phyloP scores from a whole-genome alignment of 1,284 basidiomycete species.

The Cutaneotrichosporon spelunceum region DNA sequence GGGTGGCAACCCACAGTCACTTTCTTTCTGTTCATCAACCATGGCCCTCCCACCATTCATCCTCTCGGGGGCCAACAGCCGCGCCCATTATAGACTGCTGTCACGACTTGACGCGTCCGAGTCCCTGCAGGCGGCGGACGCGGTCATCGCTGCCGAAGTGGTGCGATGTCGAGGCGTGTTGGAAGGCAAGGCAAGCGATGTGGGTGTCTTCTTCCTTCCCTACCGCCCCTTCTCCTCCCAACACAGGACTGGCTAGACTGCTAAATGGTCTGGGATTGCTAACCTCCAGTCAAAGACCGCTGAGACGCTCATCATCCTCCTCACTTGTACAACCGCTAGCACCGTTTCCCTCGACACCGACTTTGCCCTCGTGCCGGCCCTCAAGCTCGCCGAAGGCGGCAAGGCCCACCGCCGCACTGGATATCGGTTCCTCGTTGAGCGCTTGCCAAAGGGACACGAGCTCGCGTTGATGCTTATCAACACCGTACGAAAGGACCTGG shows the following conservation, averaged over 20 bases:
- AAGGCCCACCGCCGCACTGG: constrained; percentile 39
- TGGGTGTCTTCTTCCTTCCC: constrained; percentile 16
- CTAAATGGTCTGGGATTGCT: no score
- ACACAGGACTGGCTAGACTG: no score
- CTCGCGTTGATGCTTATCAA: constrained; percentile 47
- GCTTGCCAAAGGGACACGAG: constrained; percentile 38
- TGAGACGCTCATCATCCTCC: constrained; percentile 40
- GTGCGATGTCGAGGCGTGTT: constrained; percentile 24
- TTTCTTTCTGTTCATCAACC: background rate
- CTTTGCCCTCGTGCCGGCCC: constrained; percentile 43
- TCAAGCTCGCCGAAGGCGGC: constrained; percentile 44
- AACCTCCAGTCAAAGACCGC: constrained; percentile 30
- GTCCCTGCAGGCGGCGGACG: constrained; percentile 35
- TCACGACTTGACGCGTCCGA: constrained; percentile 33
- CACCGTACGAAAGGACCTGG: constrained; percentile 49
- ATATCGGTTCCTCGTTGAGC: constrained; percentile 43
- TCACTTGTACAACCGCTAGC: constrained; percentile 33
- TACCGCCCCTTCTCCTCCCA: background rate
- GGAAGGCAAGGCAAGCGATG: constrained; percentile 20
- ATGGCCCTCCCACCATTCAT: constrained; percentile 42
- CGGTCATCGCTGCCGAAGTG: constrained; percentile 29
- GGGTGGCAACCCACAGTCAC: constrained; percentile 1
- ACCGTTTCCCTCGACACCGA: constrained; percentile 21
- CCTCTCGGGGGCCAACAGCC: constrained; percentile 43
- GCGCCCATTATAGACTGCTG: constrained; percentile 44